phyloP scores from a whole-genome alignment of 176 grass and related monocot species.

The Aegilops longissima region DNA sequence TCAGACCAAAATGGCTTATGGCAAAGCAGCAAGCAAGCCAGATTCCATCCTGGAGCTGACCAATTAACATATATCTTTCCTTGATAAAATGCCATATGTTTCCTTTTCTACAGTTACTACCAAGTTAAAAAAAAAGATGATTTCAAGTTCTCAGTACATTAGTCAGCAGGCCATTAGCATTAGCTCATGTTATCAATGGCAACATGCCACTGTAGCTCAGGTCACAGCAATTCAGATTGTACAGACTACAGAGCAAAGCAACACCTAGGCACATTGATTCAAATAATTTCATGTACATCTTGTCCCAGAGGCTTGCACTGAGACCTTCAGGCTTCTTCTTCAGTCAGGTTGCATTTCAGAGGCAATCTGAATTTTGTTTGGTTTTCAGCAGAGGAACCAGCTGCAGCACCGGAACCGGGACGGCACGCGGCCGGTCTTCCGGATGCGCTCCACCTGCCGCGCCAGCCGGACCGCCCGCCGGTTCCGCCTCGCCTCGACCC shows the following conservation, averaged over 20 bases:
- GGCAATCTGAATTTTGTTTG: neutral
- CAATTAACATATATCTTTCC: neutral
- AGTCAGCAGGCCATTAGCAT: neutral
- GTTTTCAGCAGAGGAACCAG: slow-evolving; percentile 56
- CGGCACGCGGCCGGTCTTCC: slow-evolving; percentile 51
- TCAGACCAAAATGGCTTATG: neutral
- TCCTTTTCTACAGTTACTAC: neutral
- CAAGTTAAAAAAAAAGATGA: neutral
- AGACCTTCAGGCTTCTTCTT: slow-evolving; percentile 1
- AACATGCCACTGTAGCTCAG: neutral
- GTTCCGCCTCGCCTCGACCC: slow-evolving; percentile 54
- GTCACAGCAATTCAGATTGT: neutral
- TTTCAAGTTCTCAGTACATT: neutral
- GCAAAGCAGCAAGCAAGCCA: neutral
- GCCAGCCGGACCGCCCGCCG: slow-evolving; percentile 50
- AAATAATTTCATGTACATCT: slow-evolving; percentile 40
- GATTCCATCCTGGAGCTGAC: neutral
- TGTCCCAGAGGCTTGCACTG: neutral
- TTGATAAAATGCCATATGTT: neutral
- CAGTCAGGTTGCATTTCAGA: neutral
- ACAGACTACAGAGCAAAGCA: neutral
- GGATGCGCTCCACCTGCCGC: slow-evolving; percentile 71
- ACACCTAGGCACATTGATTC: neutral
- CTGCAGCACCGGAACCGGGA: slow-evolving; percentile 52
- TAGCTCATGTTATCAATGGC: neutral